These are phyloP conservation scores for Fibroporia radiculosa DNA, from an alignment of 768 basidiomycete species.

Conservation along the genomic window DNA sequence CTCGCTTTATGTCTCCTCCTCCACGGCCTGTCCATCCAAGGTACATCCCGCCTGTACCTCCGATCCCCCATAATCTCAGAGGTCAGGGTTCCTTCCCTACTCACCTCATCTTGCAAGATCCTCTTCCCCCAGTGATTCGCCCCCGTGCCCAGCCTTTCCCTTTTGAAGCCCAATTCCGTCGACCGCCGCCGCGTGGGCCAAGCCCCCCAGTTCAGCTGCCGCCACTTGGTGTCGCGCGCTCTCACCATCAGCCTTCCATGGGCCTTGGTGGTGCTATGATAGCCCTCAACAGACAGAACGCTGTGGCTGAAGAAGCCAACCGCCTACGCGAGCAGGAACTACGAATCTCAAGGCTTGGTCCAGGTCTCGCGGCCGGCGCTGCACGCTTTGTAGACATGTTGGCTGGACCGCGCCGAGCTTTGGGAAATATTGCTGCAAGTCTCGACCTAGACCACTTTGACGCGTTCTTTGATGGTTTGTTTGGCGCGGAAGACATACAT, in stretches of 20 bases:
- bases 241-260: constrained; percentile 52
- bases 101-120: constrained; percentile 15
- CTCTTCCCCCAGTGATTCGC: constrained; percentile 34
- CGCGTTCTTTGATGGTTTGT: background rate
- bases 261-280: constrained; percentile 61
- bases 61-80: constrained; percentile 31
- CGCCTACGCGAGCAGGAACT: constrained; percentile 8
- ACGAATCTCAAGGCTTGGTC: background rate
- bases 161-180: constrained; percentile 34
- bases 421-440: too few species aligned
- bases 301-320: constrained; percentile 8
- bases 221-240: constrained; percentile 33
- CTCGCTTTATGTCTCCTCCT: constrained; percentile 11
- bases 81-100: constrained; percentile 31
- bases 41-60: constrained; percentile 51
- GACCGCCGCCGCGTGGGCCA: constrained; percentile 15
- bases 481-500: background rate
- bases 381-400: background rate
- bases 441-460: background rate
- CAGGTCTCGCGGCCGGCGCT: background rate
- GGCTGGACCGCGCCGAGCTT: too few species aligned
- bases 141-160: constrained; percentile 44
- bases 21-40: constrained; percentile 35
- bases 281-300: constrained; percentile 28
- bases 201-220: constrained; percentile 18